Conservation (phyloP, 345 rosid species). For the Corchorus olitorius region DNA sequence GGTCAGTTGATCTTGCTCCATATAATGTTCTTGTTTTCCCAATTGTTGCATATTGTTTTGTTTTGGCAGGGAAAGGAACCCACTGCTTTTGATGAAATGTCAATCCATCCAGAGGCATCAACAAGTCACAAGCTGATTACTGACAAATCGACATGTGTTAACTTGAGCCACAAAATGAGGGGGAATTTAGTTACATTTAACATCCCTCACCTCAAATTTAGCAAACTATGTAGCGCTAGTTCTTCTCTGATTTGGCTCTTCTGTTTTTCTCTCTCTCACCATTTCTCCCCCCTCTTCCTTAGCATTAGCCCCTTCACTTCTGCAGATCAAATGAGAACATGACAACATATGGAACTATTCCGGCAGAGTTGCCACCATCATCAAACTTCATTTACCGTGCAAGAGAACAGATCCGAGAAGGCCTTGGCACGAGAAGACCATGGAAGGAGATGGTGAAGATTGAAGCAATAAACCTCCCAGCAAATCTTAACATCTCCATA, state of each 20-base stretch:
- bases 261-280: neutral
- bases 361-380: constrained; percentile 32
- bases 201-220: neutral
- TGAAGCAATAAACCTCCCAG: constrained; percentile 43
- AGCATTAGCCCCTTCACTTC: neutral
- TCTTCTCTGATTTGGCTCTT: constrained; percentile 17
- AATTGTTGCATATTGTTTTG: neutral
- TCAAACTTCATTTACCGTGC: constrained; percentile 30
- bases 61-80: neutral
- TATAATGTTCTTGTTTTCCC: neutral
- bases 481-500: constrained; percentile 27
- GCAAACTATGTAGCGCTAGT: neutral
- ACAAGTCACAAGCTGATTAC: too few species aligned
- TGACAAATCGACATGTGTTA: neutral
- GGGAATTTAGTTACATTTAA: neutral
- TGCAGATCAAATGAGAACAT: constrained; percentile 23
- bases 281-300: neutral
- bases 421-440: constrained; percentile 47
- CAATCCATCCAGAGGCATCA: neutral
- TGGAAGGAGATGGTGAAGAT: constrained; percentile 58
- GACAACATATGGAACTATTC: constrained; percentile 56
- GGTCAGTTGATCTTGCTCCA: neutral
- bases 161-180: constrained; percentile 2
- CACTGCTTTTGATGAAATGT: neutral
- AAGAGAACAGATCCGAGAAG: constrained; percentile 41